Conservation (phyloP, 306 rosid genomes). For the Coriaria nepalensis region DNA sequence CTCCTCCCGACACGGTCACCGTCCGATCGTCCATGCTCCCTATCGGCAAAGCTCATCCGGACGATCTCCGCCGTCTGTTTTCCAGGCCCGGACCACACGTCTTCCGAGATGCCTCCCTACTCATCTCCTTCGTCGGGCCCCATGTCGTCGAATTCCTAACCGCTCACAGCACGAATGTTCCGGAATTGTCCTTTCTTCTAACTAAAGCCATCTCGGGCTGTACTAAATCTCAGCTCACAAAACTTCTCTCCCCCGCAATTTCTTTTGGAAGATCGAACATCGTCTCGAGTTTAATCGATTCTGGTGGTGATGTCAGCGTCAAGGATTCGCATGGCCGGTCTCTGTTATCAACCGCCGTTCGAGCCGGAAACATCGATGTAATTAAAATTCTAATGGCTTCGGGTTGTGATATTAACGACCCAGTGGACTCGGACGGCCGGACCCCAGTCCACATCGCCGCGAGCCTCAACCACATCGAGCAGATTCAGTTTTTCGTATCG, state of each 20-base stretch:
- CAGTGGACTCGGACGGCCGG: constrained; percentile 23
- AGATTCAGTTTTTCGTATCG: constrained; percentile 28
- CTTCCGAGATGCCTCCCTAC: constrained; percentile 57
- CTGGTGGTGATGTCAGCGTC: constrained; percentile 33
- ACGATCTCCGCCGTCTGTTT: constrained; percentile 54
- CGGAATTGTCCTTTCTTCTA: constrained; percentile 13
- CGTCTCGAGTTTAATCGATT: constrained; percentile 30
- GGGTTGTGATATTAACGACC: constrained; percentile 20
- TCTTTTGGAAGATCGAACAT: constrained; percentile 20
- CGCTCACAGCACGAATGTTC: constrained; percentile 10
- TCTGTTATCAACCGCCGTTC: constrained; percentile 28
- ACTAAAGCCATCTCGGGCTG: constrained; percentile 37
- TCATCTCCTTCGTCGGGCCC: constrained; percentile 48
- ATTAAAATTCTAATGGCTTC: constrained; percentile 35
- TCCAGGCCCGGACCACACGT: constrained; percentile 50
- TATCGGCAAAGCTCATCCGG: constrained; percentile 47
- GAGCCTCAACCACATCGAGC: constrained; percentile 32
- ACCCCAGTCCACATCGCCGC: constrained; percentile 58
- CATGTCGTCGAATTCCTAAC: constrained; percentile 35
- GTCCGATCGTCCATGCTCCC: constrained; percentile 64
- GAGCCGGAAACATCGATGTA: constrained; percentile 25
- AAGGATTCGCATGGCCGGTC: constrained; percentile 27
- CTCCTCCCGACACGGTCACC: constrained; percentile 35
- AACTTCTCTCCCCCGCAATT: constrained; percentile 28
- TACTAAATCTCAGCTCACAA: constrained; percentile 27